Evolutionary conservation across 1,139 yeast species (phyloP), one percentile per base, ranked within the genome.

Genomic region (Candida sojae): DNA sequence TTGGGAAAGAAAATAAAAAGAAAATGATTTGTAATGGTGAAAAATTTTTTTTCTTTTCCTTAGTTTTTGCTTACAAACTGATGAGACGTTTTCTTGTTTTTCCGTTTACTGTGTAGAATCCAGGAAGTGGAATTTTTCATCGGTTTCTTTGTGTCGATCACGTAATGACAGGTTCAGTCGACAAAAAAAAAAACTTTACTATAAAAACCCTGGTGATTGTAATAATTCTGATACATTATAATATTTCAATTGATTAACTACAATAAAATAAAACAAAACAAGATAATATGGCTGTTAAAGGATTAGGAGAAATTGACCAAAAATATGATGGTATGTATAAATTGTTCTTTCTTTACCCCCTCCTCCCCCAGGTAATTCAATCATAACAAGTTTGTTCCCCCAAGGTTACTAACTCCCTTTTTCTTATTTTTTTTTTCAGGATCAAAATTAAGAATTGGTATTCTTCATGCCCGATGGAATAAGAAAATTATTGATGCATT

Each of bases 401-500:
- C 2, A 17, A 17, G 10, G 12, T 35, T 17, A 44, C 46, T 39
- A 39, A 48, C 44, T 10, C 9, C n/a, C 9, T 25, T 28, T 3
- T 11, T 31, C 3, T 17, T 17, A 3, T 17, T 3, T 2, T 31
- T 31, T 25, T 26, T 17, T 43, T 26, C 45, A 73, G 80, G 92
- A 35, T 77, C 87, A 36, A 65, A 70, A 5, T 74, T 92, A 56
- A 80, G 85, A 59, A 76, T 92, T 48, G 97, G 95, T 35, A 90
- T 93, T 62, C 79, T 93, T 52, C 97, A 91, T 66, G 97, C 98
- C 17, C 86, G 99, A 68, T 93, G 99, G 99, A 93, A 93, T 68
- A 69, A 75, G 46, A 71, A 75, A 45, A 84, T 92, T 55, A 90
- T 93, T 58, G 85, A 84, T 44, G 86, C 91, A 10, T 76, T 93